Base-by-base conservation (phyloP, 176 grass and related monocot species). In the Olyra latifolia region DNA sequence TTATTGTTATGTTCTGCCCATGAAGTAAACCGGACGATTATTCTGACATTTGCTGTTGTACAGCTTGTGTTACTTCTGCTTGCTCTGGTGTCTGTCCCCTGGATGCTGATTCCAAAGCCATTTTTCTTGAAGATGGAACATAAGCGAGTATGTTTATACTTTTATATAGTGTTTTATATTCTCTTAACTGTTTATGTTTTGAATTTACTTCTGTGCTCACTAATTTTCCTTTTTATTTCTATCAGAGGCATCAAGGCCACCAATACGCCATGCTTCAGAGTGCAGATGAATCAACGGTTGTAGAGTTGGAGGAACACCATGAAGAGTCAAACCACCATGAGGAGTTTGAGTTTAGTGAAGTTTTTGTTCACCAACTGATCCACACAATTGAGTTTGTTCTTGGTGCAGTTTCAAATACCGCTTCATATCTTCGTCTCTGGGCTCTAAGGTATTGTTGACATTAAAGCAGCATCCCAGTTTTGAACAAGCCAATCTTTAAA, bases 321-420 rank as follows among this genome's bases (percentile, higher is more conserved):
- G 82, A 87, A 43, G 80, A 80, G 4, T 44, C 89, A 5, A 76
- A 93, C 32, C 74, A 83, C 28, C 86, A 93, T 62, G 96, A 88
- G 81, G 96, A 99, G 53, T 98, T 98, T 29, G 92, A 98, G 53
- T 95, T 98, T 47, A 89, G 90, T 58, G 96, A 93, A 88, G 57
- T 98, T 81, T 93, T 98, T 84, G 92, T 98, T 42, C 92, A 98
- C 78, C 92, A 98, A 66, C 74, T 98, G 57, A 98, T 98, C 72
- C 96, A 98, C 81, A 93, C 90, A 20, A 98, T 98, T 44, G 96
- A 98, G 82, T 98, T 98, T 89, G 96, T 98, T 76, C 90, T 98
- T 66, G 90, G 96, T 59, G 96, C 90, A 47, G 92, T 98, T 49
- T 98, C 96, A 69, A 98, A 98, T 71, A 98, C 92, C 12, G 96